Percentiles rank a stretch among this genome's conserved stretches.
These are phyloP conservation scores for Leptomonas seymouri DNA, from an alignment of 208 protist genomes.

Conservation along the genomic window DNA sequence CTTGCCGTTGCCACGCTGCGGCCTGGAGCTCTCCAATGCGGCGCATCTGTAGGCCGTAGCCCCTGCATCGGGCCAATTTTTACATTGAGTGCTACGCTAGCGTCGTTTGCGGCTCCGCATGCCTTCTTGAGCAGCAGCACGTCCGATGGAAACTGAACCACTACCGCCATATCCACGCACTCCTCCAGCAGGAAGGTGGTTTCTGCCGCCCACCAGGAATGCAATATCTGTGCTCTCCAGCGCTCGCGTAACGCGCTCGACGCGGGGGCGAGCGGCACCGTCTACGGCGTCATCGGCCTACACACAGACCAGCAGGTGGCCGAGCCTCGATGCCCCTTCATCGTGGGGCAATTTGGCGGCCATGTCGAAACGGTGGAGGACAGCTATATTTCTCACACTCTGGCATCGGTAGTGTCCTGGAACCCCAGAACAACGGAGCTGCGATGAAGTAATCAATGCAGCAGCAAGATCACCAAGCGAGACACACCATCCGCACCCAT, in stretches of 20 bases:
- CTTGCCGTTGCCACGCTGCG: conserved; percentile 36
- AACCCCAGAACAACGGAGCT: conserved; percentile 3
- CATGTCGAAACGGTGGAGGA: conserved; percentile 23
- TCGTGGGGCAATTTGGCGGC: conserved; percentile 47
- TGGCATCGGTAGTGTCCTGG: conserved; percentile 7
- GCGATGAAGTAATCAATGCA: background rate
- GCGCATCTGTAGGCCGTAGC: conserved; percentile 13
- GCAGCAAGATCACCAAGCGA: background rate
- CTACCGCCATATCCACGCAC: background rate
- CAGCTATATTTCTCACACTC: conserved; percentile 1
- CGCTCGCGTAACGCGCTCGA: conserved; percentile 24
- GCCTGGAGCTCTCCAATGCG: conserved; percentile 17
- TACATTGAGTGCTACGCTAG: conserved; percentile 30
- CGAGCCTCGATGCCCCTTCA: conserved; percentile 35
- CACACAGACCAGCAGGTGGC: conserved; percentile 39
- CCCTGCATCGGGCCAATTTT: conserved; percentile 24
- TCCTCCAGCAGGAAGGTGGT: background rate
- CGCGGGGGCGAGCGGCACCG: conserved; percentile 30
- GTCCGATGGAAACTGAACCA: background rate
- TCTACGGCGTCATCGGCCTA: conserved; percentile 39
- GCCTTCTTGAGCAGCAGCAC: background rate
- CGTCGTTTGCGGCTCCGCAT: background rate
- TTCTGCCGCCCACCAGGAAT: background rate
- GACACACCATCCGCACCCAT: background rate
- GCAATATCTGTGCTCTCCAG: conserved; percentile 15